A percentile compares a stretch with the other conserved stretches of the same genome.
phyloP scores from a whole-genome alignment of 169 alveolate species.

The Eimeria maxima region DNA sequence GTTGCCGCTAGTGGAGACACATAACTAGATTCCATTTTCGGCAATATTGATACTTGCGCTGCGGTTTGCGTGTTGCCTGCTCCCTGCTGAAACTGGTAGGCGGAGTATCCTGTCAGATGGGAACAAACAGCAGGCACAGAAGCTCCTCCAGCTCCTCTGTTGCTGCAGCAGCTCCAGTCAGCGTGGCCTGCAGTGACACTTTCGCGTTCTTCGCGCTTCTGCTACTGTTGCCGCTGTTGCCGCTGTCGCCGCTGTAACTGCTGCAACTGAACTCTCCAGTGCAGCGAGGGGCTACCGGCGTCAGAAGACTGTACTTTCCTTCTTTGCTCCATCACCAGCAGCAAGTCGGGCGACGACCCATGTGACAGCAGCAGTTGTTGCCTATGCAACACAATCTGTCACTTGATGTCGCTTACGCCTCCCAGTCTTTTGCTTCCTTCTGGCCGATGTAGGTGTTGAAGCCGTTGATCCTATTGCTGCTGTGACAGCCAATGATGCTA shows the following conservation, averaged over 20 bases:
- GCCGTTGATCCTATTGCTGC: conserved; percentile 16
- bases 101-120: neutral
- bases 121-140: neutral
- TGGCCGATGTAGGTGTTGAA: neutral
- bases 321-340: conserved; percentile 27
- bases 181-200: neutral
- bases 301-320: neutral
- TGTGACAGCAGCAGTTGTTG: neutral
- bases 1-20: conserved; percentile 53
- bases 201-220: conserved; percentile 15
- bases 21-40: conserved; percentile 1
- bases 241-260: neutral
- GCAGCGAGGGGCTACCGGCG: conserved; percentile 21
- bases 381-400: neutral
- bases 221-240: neutral
- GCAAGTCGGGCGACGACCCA: neutral
- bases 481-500: neutral
- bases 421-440: neutral
- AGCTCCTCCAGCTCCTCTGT: conserved; percentile 22
- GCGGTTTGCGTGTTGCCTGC: neutral
- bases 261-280: neutral
- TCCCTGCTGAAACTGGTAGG: neutral
- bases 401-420: neutral
- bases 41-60: neutral
- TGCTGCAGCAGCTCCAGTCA: neutral